Conservation (phyloP, 129 eudicot species). For the Tagetes patula region DNA sequence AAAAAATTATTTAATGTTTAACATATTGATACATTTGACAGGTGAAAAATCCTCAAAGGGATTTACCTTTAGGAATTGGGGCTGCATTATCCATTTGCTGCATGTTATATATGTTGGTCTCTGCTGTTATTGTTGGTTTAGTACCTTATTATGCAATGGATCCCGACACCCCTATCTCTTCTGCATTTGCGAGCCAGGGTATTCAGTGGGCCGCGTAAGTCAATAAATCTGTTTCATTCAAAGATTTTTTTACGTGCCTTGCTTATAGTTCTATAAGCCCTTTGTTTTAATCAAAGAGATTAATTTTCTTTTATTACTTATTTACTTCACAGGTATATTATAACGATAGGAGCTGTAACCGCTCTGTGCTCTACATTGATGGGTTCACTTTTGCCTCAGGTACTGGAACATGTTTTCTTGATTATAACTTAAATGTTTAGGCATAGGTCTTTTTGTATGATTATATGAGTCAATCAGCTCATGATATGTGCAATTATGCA, state of each 20-base stretch:
- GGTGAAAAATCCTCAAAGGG: slow-evolving; percentile 96
- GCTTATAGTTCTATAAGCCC: neutral
- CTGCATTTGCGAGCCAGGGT: slow-evolving; percentile 88
- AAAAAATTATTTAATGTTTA: neutral
- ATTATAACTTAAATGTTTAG: slow-evolving; percentile 7
- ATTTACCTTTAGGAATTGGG: slow-evolving; percentile 90
- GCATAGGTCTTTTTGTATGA: neutral
- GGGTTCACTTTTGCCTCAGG: slow-evolving; percentile 99
- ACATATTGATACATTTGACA: slow-evolving; percentile 22
- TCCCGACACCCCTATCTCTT: slow-evolving; percentile 94
- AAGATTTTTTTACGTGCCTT: neutral
- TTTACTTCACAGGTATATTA: slow-evolving; percentile 54
- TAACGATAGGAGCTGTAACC: slow-evolving; percentile 85
- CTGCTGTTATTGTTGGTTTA: slow-evolving; percentile 88
- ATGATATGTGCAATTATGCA: slow-evolving; percentile 1
- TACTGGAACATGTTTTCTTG: slow-evolving; percentile 19
- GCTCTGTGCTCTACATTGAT: slow-evolving; percentile 87
- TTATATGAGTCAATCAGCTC: neutral
- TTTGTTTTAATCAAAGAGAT: neutral
- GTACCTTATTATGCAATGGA: slow-evolving; percentile 94
- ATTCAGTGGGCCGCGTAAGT: slow-evolving; percentile 97
- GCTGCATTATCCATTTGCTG: slow-evolving; percentile 88
- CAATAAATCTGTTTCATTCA: neutral
- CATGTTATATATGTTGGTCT: slow-evolving; percentile 84
- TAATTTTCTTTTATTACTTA: neutral